Evolutionary conservation across 306 rosid species (phyloP).

Genomic region (Clitoria ternatea): DNA sequence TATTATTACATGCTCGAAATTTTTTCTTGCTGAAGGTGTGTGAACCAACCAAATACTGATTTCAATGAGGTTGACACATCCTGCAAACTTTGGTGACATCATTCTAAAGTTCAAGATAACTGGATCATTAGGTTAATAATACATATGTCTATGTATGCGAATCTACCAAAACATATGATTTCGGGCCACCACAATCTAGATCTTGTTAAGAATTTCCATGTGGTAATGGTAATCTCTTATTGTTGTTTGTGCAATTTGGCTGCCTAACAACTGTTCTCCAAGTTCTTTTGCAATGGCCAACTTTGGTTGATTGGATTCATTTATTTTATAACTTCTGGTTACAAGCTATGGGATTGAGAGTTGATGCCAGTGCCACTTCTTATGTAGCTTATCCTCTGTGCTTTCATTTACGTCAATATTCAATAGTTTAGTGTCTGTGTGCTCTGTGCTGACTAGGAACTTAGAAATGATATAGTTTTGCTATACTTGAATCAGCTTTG

Average conservation of each 20-base stretch:
- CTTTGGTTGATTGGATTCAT: not conserved
- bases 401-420: not conserved
- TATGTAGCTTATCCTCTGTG: too few relatives aligned
- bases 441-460: not conserved
- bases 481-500: not conserved
- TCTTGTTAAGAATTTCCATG: not conserved
- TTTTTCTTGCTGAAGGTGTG: not conserved
- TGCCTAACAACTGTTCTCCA: not conserved
- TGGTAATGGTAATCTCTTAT: not conserved
- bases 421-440: not conserved
- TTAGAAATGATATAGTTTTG: not conserved
- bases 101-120: not conserved
- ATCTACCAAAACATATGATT: not conserved
- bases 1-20: not conserved
- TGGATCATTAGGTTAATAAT: constrained; percentile 8
- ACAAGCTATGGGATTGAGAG: not conserved
- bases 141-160: not conserved
- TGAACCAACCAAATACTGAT: not conserved
- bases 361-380: not conserved
- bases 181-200: not conserved
- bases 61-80: not conserved
- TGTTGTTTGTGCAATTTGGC: not conserved
- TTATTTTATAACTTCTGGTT: not conserved
- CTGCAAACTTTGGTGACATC: not conserved
- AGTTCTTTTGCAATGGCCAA: not conserved